Base-by-base conservation (phyloP, 352 stramenopile species). In the Thalassiosira pacifica region DNA sequence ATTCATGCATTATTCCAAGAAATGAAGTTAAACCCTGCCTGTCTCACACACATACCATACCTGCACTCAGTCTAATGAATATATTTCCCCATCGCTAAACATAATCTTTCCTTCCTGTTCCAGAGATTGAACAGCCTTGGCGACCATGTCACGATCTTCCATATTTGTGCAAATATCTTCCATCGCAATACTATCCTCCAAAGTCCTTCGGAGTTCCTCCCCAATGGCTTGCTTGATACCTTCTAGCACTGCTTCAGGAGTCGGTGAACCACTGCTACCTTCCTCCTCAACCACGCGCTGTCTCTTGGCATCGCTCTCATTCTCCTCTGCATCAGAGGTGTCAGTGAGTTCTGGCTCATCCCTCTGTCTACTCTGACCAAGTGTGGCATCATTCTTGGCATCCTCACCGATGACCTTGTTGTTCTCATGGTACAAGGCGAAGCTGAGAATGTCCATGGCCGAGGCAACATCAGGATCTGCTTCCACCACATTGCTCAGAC, bases 401-500 rank as follows among this genome's bases (percentile, higher is more conserved):
- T 74, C 67, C 16, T 70, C 60, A 22, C 55, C 60, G 11, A 81
- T 52, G 45, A 72, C 60, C 78, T 90, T 63, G 27, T 76, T 85
- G 48, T 90, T 90, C 75, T 99, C 97, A 88, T 99, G 97, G 87
- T 99, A 99, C 55, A 99, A 91, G 18, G 98, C 97, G 90, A 99
- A 99, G 84, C 96, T 98, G 78, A 99, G 96, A 76, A 99, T 95
- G 27, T 97, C 93, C 93, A 99, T 98, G 19, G 98, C 97, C 40
- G 84, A 79, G 26, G 83, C 73, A 37, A 91, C 91, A 81, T 96
- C 93, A 18, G 87, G 81, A 61, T 92, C 79, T 3, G 87, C 85
- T 86, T 95, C 91, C 0, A 95, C 85, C 16, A 87, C 83, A 53
- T 85, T 71, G 64, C 86, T 93, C 11, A 95, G 71, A 29, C 90